Base-by-base conservation (phyloP, 345 rosid species). In the Gossypioides kirkii region DNA sequence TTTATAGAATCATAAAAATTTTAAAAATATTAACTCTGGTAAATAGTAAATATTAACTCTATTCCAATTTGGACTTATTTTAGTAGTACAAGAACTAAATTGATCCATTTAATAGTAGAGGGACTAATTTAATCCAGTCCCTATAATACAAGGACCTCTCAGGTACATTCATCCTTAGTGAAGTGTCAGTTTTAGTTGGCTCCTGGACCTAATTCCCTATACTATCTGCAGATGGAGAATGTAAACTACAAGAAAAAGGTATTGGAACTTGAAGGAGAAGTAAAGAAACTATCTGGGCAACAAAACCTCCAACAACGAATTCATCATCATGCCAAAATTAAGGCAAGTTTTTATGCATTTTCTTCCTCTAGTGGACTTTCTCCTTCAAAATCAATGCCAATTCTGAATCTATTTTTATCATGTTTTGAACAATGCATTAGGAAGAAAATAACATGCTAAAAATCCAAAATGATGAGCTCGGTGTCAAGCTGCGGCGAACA, bases 281-380 rank as follows among this genome's bases (percentile, higher is more conserved):
- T 86, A 6, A 84, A 80, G 81, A 88, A 87, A 80, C 88, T 93
- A 13, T 85, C 96, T 52, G 94, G 91, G 62, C 96, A 91, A 74
- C 98, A 91, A 82, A 95, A 91, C 79, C 86, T 94, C 66, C 91
- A 89, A 76, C 96, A 92, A 74, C 89, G 96, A 75, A 88, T 88
- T 77, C 97, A 92, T 79, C 98, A 95, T 76, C 92, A 95, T 77
- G 86, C 90, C 75, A 90, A 91, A 84, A 88, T 87, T 81, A 95
- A 95, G 99, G 99, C 81, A 88, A 81, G 87, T 76, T 69, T 26
- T 10, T 3, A 32, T 20, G 43, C 36, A 6, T 23, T 52, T 23
- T 67, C 26, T 72, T 59, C 38, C 17, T 58, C 36, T 25, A 3
- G 17, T 5, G 14, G 10, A 32, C 9, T 41, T 5, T 38, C 63